A percentile compares a stretch with the other conserved stretches of the same genome.
These are phyloP conservation scores for Nitzschia palea DNA, from an alignment of 108 stramenopile species.

Conservation along the genomic window DNA sequence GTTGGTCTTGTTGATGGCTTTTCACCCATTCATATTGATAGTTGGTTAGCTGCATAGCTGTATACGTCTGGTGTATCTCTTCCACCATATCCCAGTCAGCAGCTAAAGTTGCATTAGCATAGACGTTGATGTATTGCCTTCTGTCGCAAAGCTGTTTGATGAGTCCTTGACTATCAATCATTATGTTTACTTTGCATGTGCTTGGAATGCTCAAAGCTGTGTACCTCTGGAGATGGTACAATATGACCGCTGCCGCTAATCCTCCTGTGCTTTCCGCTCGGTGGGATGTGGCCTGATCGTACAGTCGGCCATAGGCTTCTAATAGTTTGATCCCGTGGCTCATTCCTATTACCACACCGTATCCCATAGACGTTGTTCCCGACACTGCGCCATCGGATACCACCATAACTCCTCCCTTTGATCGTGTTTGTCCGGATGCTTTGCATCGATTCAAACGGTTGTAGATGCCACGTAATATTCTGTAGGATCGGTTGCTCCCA, in stretches of 20 bases:
- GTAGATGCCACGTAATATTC: neutral
- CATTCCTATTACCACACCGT: neutral
- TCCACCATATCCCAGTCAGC: neutral
- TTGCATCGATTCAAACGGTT: neutral
- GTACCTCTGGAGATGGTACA: neutral
- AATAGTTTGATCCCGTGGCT: neutral
- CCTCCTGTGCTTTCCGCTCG: neutral
- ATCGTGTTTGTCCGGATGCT: neutral
- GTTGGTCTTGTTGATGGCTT: neutral
- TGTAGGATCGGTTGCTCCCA: neutral
- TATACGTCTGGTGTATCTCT: neutral
- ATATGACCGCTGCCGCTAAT: neutral
- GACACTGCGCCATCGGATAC: neutral
- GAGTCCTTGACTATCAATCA: neutral
- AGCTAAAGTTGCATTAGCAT: neutral
- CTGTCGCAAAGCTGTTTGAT: neutral
- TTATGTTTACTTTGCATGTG: neutral
- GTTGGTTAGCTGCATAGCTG: neutral
- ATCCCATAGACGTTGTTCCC: neutral
- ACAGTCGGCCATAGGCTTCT: neutral
- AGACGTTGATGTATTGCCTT: neutral
- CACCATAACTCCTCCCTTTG: neutral
- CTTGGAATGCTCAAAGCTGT: neutral
- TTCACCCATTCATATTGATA: neutral
- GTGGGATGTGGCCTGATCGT: neutral